Base-by-base conservation (phyloP, 208 protist genomes). In the Crithidia fasciculata region DNA sequence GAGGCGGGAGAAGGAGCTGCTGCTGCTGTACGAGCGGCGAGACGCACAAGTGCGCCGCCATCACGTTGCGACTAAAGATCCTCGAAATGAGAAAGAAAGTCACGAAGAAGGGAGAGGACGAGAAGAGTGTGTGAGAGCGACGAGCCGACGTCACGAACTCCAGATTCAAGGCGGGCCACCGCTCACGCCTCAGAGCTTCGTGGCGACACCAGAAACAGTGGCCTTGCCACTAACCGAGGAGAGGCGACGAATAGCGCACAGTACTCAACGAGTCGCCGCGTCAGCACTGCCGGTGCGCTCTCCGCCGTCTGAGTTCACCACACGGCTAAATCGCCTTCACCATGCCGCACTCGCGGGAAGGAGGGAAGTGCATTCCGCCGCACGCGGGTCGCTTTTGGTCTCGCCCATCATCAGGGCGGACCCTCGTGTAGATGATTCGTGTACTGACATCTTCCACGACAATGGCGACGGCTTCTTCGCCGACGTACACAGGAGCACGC, bases 151-250 rank as follows among this genome's bases (percentile, higher is more conserved):
- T 28, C 49, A 53, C 56, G 44, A 59, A 12, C 65, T 70, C 8
- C 57, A 57, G 15, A 65, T 54, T 12, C 28, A 43, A 4, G 16
- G 40, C 4, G 40, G 10, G 10, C 19, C n/a, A 16, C 47, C 54
- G 5, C 41, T 47, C 4, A 8, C 74, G 2, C 60, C 60, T 9
- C 39, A n/a, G 62, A 8, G 28, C 5, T 57, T 50, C n/a, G 15
- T 69, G 5, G 56, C 69, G 0, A 37, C 71, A 16, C 54, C 67
- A 1, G 74, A 80, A 12, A 84, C 75, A n/a, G 58, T 84, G n/a
- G 40, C 62, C 10, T 39, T 72, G 8, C n/a, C 58, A 10, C 49
- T 81, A 4, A 84, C 70, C 54, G 19, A 8, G 2, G 75, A 81
- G 28, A 47, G 10, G 3, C 70, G 71, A 0, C 69, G 44, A 16